Evolutionary conservation across 331 rosid genomes (phyloP).

Genomic region (Acacia concinna): DNA sequence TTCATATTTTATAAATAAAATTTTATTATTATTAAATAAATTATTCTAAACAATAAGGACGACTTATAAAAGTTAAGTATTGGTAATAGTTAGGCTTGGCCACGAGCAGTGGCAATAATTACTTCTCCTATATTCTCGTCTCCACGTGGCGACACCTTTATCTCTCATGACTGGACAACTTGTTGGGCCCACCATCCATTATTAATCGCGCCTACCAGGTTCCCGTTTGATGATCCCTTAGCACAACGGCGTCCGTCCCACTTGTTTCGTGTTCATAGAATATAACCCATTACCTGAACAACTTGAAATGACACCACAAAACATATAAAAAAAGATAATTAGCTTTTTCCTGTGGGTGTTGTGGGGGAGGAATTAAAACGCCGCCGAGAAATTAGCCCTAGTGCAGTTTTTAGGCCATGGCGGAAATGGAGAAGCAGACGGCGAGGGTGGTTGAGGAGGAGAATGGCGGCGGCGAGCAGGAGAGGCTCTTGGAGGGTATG

Average conservation of each 20-base stretch:
- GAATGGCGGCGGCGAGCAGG: slow-evolving; percentile 48
- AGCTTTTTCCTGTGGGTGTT: neutral
- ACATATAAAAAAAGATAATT: neutral
- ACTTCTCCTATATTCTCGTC: slow-evolving; percentile 30
- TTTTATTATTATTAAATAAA: no score
- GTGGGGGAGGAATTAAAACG: neutral
- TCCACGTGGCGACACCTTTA: slow-evolving; percentile 38
- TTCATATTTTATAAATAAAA: no score
- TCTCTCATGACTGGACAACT: slow-evolving; percentile 25
- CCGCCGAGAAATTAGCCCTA: neutral
- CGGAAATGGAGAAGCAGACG: slow-evolving; percentile 80
- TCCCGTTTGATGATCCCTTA: neutral
- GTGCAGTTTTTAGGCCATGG: slow-evolving; percentile 51
- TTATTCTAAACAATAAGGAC: no score
- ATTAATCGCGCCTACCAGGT: slow-evolving; percentile 46
- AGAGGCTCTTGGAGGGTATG: slow-evolving; percentile 65
- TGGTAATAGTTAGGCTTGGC: no score
- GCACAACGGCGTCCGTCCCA: slow-evolving; percentile 21
- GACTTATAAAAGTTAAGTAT: no score
- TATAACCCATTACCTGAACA: slow-evolving; percentile 32
- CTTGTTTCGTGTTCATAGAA: slow-evolving; percentile 21
- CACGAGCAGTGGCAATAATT: neutral
- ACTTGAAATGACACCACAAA: neutral
- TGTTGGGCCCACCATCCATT: slow-evolving; percentile 50
- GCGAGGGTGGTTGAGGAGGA: slow-evolving; percentile 39